These are phyloP conservation scores for Strombidium stylifer DNA, from an alignment of 73 alveolate species.

Conservation along the genomic window DNA sequence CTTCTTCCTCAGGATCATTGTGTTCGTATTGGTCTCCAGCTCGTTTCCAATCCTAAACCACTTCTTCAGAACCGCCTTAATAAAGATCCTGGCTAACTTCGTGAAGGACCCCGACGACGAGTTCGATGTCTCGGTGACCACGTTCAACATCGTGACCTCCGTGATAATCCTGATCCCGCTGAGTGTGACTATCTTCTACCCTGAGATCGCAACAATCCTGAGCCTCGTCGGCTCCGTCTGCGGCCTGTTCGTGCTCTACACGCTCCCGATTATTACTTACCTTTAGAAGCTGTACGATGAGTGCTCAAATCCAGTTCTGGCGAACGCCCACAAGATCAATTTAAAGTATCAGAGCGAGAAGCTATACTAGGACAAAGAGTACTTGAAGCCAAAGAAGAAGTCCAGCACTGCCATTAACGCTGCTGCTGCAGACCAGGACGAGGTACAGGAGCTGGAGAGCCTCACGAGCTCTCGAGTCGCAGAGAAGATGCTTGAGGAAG, in stretches of 20 bases:
- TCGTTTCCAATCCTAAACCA: constrained; percentile 23
- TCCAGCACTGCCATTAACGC: no score
- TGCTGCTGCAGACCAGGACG: no score
- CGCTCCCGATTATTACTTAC: constrained; percentile 23
- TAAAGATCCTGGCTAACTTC: not conserved
- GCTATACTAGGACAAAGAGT: no score
- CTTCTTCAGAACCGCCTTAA: constrained; percentile 8
- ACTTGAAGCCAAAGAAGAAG: no score
- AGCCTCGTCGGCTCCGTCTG: constrained; percentile 33
- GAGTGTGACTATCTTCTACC: constrained; percentile 20
- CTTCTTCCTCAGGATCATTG: constrained; percentile 6
- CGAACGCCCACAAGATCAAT: not conserved
- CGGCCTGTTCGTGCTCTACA: constrained; percentile 29
- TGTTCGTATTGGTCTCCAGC: constrained; percentile 18
- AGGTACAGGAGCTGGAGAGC: not conserved
- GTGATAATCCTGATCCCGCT: constrained; percentile 19
- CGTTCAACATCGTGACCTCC: not conserved
- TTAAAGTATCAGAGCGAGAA: not conserved
- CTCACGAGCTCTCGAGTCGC: not conserved
- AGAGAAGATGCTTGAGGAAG: no score
- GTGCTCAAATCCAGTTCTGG: not conserved
- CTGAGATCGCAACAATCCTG: constrained; percentile 35
- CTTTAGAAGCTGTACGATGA: constrained; percentile 1
- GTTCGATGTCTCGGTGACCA: constrained; percentile 9
- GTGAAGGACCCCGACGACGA: no score